phyloP scores from a whole-genome alignment of 1,139 yeast genomes.

The Blastobotrys aristatus region DNA sequence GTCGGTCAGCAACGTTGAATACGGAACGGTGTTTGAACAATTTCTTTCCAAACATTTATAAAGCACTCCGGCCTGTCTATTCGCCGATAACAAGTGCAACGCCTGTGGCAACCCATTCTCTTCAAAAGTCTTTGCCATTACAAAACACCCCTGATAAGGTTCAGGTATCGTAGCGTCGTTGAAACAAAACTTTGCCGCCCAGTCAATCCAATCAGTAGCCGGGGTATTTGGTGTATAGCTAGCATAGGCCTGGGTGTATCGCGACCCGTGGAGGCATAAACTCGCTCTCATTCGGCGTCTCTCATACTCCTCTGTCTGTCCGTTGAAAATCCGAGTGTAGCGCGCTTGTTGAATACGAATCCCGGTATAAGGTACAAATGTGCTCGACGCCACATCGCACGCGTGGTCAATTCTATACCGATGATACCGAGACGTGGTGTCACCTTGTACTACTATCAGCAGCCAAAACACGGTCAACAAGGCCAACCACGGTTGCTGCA shows the following conservation, averaged over 20 bases:
- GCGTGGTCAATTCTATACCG: constrained; percentile 18
- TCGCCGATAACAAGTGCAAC: constrained; percentile 15
- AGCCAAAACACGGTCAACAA: too few relatives aligned
- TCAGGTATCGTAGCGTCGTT: constrained; percentile 9
- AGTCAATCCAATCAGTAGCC: constrained; percentile 17
- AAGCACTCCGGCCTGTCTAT: constrained; percentile 27
- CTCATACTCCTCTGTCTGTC: not conserved
- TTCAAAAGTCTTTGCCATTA: constrained; percentile 17
- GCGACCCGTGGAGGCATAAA: constrained; percentile 21
- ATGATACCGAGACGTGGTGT: constrained; percentile 21
- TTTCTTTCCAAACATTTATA: constrained; percentile 21
- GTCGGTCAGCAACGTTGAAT: constrained; percentile 27
- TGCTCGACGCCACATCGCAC: constrained; percentile 23
- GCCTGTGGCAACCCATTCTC: constrained; percentile 4
- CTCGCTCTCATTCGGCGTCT: constrained; percentile 15
- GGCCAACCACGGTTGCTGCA: too few relatives aligned
- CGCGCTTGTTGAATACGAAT: constrained; percentile 21
- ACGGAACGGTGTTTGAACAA: constrained; percentile 20
- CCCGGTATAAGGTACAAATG: constrained; percentile 26
- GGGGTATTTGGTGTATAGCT: not conserved
- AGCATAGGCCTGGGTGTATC: constrained; percentile 17
- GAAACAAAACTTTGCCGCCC: constrained; percentile 21
- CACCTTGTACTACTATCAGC: too few relatives aligned
- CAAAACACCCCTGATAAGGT: constrained; percentile 22
- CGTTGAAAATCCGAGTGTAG: not conserved